Evolutionary conservation across 805 yeast genomes (phyloP), one percentile per base, ranked within the genome.

Genomic region (Brettanomyces custersianus): DNA sequence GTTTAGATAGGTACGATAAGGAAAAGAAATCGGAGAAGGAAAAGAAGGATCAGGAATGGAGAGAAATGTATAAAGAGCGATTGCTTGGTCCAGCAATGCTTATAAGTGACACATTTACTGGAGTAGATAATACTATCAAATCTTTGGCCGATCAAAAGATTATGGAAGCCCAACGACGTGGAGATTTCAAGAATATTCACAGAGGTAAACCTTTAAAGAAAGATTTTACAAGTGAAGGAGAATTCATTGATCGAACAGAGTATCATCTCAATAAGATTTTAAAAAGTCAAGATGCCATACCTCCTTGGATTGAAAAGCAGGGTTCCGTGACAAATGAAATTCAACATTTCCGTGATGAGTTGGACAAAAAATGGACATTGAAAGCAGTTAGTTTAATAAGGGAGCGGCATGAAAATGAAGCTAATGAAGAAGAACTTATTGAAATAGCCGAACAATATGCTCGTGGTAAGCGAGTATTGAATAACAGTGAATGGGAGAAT

Each of bases 291-390:
- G 87, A 84, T 33, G 77, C 84, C 1, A 62, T 77, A 9, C 95
- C 95, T 0, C 94, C 94, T 0, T 87, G 96, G 96, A 79, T 87
- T 25, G 94, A 85, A 47, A 77, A 73, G 37, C 92, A 83, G 54
- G 64, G 72, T 15, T 66, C 72, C 2, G 72, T 80, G 4, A 67
- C 70, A 29, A 40, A 47, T 2, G 72, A 70, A 25, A 64, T 81
- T 7, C 51, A 47, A 3, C 48, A 48, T 0, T 74, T 83, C 36
- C 56, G 87, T 35, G 41, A 45, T 0, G 63, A 63, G 24, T 37
- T 78, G 21, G 68, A 62, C 28, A 36, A 47, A 2, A 57, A 58
- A 20, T 73, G 73, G 74, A 36, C 54, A 33, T 38, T 38, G 17
- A 41, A 52, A 37, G 58, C 63, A 4, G 52, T 63, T 4, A 47